These are phyloP conservation scores for Bryoerythrophyllum caledonicum DNA, from an alignment of 225 moss, liverwort and hornwort genomes.

Conservation along the genomic window DNA sequence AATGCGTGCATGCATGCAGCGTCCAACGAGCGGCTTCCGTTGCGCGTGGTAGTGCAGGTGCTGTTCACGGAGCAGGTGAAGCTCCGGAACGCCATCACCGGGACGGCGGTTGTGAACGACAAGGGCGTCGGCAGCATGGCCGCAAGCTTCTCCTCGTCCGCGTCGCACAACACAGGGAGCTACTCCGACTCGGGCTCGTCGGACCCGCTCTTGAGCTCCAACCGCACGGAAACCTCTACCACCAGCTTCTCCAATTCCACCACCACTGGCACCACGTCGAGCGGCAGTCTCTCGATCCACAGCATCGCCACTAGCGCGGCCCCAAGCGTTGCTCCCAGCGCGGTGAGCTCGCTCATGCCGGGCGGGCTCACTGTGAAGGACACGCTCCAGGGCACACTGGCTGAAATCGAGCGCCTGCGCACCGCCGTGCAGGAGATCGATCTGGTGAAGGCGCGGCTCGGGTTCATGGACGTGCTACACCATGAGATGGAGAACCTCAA, in stretches of 20 bases:
- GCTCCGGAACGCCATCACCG: slow-evolving; percentile 31
- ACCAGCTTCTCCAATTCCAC: slow-evolving; percentile 19
- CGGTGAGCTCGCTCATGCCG: slow-evolving; percentile 30
- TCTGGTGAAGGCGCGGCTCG: slow-evolving; percentile 25
- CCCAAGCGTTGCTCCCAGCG: slow-evolving; percentile 17
- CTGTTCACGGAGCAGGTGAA: slow-evolving; percentile 36
- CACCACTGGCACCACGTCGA: slow-evolving; percentile 1
- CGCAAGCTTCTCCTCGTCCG: slow-evolving; percentile 22
- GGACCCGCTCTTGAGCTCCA: slow-evolving; percentile 24
- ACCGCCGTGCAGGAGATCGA: slow-evolving; percentile 31
- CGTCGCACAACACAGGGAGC: background rate
- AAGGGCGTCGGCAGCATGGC: slow-evolving; percentile 20
- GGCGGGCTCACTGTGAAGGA: slow-evolving; percentile 28
- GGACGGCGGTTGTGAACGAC: slow-evolving; percentile 26
- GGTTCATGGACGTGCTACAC: slow-evolving; percentile 24
- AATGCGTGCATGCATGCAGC: slow-evolving; percentile 42
- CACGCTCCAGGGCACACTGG: slow-evolving; percentile 21
- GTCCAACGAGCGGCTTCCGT: slow-evolving; percentile 35
- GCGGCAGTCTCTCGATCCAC: background rate
- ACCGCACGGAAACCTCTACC: slow-evolving; percentile 16
- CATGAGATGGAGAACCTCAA: slow-evolving; percentile 27
- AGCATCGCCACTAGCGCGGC: slow-evolving; percentile 11
- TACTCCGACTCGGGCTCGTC: slow-evolving; percentile 10
- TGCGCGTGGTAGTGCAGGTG: slow-evolving; percentile 37
- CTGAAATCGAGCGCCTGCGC: slow-evolving; percentile 29